Evolutionary conservation across 169 alveolate genomes (phyloP).

Genomic region (Plasmodium vinckei): DNA sequence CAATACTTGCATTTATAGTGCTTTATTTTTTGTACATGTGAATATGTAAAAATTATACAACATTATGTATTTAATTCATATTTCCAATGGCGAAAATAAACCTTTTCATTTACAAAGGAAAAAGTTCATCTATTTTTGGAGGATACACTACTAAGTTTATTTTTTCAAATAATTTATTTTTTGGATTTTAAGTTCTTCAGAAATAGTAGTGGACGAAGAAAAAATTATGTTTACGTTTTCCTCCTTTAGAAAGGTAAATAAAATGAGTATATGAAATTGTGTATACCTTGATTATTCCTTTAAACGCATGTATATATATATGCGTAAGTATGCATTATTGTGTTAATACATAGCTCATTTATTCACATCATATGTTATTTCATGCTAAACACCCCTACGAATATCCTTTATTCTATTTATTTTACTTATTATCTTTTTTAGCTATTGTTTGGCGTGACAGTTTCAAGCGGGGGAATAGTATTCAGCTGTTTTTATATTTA

Average conservation of each 20-base stretch:
- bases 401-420: background rate
- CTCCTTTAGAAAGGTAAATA: slow-evolving; percentile 72
- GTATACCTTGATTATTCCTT: background rate
- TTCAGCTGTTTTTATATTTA: slow-evolving; percentile 55
- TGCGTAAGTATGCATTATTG: slow-evolving; percentile 11
- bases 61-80: background rate
- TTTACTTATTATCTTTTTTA: slow-evolving; percentile 2
- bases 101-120: too few relatives aligned
- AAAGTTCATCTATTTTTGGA: too few relatives aligned
- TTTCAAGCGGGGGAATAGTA: slow-evolving; percentile 56
- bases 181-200: background rate
- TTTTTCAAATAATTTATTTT: background rate
- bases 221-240: slow-evolving; percentile 61
- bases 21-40: background rate
- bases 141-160: slow-evolving; percentile 6
- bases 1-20: background rate
- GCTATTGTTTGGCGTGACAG: slow-evolving; percentile 74
- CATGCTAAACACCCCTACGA: too few relatives aligned
- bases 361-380: too few relatives aligned
- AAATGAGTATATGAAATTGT: background rate
- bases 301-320: background rate
- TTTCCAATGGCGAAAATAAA: too few relatives aligned
- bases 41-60: background rate
- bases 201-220: slow-evolving; percentile 1
- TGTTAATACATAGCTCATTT: background rate